Conservation (phyloP, 768 basidiomycete genomes). For the Macrocybe gigantea region DNA sequence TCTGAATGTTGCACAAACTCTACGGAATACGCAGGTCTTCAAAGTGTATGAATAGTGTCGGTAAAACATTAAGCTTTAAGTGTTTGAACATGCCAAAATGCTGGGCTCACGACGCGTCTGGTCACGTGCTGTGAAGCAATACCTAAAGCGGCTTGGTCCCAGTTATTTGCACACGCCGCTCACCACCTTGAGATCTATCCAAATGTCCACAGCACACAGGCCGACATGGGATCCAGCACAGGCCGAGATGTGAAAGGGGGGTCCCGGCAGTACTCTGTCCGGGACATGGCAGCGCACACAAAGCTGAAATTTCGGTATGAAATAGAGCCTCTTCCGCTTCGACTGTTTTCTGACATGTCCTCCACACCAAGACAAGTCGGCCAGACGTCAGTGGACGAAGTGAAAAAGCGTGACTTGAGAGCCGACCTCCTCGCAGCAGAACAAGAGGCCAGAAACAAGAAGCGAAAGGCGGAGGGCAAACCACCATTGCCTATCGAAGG, state of each 20-base stretch:
- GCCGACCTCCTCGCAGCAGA: constrained; percentile 83
- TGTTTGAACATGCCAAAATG: too few relatives aligned
- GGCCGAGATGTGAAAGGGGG: constrained; percentile 90
- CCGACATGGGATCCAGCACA: constrained; percentile 98
- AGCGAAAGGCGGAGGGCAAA: constrained; percentile 84
- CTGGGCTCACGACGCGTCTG: not conserved
- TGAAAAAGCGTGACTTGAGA: constrained; percentile 73
- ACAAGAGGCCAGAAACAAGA: constrained; percentile 82
- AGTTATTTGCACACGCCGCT: not conserved
- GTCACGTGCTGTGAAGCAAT: constrained; percentile 6
- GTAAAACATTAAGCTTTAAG: too few relatives aligned
- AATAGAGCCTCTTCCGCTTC: not conserved
- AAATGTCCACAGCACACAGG: constrained; percentile 88
- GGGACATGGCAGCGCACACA: constrained; percentile 92
- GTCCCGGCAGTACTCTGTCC: constrained; percentile 87
- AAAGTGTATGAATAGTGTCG: too few relatives aligned
- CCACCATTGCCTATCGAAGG: constrained; percentile 41
- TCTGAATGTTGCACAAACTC: too few relatives aligned
- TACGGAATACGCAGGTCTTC: too few relatives aligned
- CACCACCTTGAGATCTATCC: constrained; percentile 2
- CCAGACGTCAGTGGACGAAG: constrained; percentile 77
- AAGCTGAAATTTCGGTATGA: constrained; percentile 94
- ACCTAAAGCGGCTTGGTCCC: not conserved
- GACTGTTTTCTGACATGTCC: not conserved
- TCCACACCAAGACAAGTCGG: constrained; percentile 65